phyloP scores from a whole-genome alignment of 2,329 filamentous ascomycete species.

The Aspergillus neoniger region DNA sequence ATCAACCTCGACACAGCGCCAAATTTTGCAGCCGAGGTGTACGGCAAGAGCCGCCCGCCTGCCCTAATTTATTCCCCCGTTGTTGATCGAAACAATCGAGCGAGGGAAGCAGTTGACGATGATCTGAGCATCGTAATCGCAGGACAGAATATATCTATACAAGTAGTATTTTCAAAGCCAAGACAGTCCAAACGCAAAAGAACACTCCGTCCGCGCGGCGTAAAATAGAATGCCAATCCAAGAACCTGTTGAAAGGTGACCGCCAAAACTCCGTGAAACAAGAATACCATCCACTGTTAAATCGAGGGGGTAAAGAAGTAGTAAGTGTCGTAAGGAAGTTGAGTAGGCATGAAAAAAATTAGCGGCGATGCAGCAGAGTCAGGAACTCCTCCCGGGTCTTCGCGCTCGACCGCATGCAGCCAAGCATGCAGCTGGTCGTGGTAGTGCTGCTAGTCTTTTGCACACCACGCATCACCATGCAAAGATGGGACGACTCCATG shows the following conservation, averaged over 20 bases:
- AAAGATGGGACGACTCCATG: conserved; percentile 94
- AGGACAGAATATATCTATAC: conserved; percentile 5
- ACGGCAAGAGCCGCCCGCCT: neutral
- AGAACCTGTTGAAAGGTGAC: conserved; percentile 46
- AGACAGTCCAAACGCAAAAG: conserved; percentile 1
- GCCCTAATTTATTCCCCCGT: neutral
- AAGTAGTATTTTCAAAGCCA: conserved; percentile 6
- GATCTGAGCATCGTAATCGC: neutral
- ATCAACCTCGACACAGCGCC: neutral
- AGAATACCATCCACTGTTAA: conserved; percentile 31
- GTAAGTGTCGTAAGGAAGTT: conserved; percentile 18
- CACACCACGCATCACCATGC: conserved; percentile 99
- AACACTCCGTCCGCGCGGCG: neutral
- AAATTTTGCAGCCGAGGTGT: neutral
- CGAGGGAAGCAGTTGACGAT: neutral
- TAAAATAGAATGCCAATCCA: conserved; percentile 25
- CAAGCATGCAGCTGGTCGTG: conserved; percentile 96
- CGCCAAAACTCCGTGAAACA: conserved; percentile 39
- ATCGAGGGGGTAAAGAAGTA: conserved; percentile 21
- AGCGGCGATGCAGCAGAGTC: conserved; percentile 68
- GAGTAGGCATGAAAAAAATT: conserved; percentile 18
- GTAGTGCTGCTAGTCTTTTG: conserved; percentile 85
- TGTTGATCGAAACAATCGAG: neutral
- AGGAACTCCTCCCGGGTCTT: conserved; percentile 97
- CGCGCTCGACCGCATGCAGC: conserved; percentile 86